Percentiles rank a stretch among this genome's conserved stretches.
phyloP scores from a whole-genome alignment of 805 yeast species.

The Wickerhamomyces pijperi region DNA sequence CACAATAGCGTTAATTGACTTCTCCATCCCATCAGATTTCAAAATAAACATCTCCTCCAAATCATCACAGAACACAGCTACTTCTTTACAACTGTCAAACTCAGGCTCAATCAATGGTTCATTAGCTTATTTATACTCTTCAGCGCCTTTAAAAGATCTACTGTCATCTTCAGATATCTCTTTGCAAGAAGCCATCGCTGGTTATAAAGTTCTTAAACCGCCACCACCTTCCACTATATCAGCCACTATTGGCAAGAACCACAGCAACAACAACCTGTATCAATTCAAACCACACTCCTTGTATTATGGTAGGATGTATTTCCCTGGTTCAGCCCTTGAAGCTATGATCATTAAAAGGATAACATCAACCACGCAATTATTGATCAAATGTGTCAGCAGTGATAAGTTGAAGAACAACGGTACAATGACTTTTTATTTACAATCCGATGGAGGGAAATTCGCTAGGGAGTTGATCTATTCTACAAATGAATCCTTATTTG shows the following conservation, averaged over 20 bases:
- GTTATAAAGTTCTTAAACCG: conserved; percentile 52
- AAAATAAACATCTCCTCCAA: conserved; percentile 59
- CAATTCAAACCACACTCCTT: conserved; percentile 27
- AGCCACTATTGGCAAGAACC: background rate
- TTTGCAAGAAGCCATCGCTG: conserved; percentile 58
- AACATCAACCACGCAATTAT: conserved; percentile 47
- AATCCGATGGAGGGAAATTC: conserved; percentile 49
- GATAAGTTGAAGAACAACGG: conserved; percentile 42
- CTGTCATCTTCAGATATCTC: conserved; percentile 39
- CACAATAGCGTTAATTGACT: conserved; percentile 44
- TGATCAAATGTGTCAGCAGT: conserved; percentile 68
- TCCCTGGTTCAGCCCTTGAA: conserved; percentile 80
- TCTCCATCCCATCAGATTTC: conserved; percentile 58
- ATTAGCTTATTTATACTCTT: conserved; percentile 67
- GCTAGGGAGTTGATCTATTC: conserved; percentile 72
- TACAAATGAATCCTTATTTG: conserved; percentile 73
- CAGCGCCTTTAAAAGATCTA: conserved; percentile 42
- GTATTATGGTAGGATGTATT: conserved; percentile 76
- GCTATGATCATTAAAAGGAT: conserved; percentile 71
- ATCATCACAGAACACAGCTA: conserved; percentile 58
- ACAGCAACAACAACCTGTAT: background rate
- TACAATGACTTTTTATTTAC: conserved; percentile 57
- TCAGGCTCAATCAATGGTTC: conserved; percentile 66
- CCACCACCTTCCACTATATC: conserved; percentile 5
- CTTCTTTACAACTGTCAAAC: conserved; percentile 61